Evolutionary conservation across 2,329 filamentous ascomycete genomes (phyloP), one percentile per base, ranked within the genome.

Genomic region (Diaporthe sp.): DNA sequence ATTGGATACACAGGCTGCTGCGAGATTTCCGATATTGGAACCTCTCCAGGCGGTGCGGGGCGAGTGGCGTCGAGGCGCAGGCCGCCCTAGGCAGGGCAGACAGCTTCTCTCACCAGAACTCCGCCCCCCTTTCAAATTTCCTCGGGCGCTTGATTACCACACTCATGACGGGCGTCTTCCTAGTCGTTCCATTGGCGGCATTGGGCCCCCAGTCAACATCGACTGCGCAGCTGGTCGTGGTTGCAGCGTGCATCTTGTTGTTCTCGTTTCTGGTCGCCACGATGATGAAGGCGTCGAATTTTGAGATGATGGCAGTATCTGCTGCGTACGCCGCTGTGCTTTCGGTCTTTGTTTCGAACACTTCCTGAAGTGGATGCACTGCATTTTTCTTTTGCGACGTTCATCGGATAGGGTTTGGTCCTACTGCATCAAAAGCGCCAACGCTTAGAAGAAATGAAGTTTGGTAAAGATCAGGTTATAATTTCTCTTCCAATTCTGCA

Each of bases 291-390:
- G 76, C 75, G 10, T 79, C 79, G 2, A 81, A 78, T 57, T 71
- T 78, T 15, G 79, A 81, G 74, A 80, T 79, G 75, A 78, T 81
- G 75, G 75, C 73, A 8, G 74, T 79, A 19, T 76, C 78, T 55
- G 77, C 79, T 49, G 79, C 79, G 0, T 80, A 82, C 71, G 78
- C 79, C 17, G 79, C 79, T 8, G 76, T 82, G 9, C 73, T 81
- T 2, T 77, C 79, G 2, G 79, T 78, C 1, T 81, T 80, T 49
- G 72, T 80, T 28, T 78, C 78, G 42, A 9, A 37, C 9, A 9
- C 0, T 15, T 13, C 39, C 13, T 42, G 15, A 42, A 15, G 13
- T 15, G 12, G 13, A 13, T 4, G 39, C 13, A 42, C 13, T 12
- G 3, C 15, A 37, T 15, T 1, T 13, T 42, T 42, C 15, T 4